These are phyloP conservation scores for Leccinellum rugosiceps DNA, from an alignment of 768 basidiomycete genomes.

Conservation along the genomic window DNA sequence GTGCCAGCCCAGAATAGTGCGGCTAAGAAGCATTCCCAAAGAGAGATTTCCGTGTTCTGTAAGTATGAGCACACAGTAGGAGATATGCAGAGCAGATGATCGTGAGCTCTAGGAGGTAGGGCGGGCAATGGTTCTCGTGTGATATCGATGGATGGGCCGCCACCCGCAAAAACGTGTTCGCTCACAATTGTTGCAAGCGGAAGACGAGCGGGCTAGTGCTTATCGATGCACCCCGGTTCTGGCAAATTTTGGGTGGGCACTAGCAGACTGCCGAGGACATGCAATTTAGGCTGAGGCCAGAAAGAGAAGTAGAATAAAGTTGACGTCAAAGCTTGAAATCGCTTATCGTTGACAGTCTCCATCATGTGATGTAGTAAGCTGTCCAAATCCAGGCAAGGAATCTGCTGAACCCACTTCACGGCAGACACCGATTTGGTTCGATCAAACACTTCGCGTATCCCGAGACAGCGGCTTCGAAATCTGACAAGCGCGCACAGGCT, in stretches of 20 bases:
- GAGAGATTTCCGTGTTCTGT: background rate
- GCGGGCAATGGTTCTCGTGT: conserved; percentile 11
- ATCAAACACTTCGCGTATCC: conserved; percentile 21
- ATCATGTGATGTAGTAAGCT: conserved; percentile 12
- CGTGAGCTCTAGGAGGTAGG: conserved; percentile 13
- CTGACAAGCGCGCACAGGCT: background rate
- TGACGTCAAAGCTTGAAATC: conserved; percentile 12
- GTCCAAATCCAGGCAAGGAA: background rate
- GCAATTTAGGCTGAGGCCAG: background rate
- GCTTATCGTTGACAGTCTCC: conserved; percentile 12
- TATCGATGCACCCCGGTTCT: conserved; percentile 33
- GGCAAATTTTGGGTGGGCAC: background rate
- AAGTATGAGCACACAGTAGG: conserved; percentile 2
- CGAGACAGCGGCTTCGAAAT: background rate
- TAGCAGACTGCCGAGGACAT: conserved; percentile 24
- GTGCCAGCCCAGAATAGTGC: conserved; percentile 26
- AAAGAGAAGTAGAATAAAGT: conserved; percentile 16
- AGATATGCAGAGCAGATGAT: conserved; percentile 19
- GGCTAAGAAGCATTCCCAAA: conserved; percentile 22
- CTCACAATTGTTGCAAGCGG: conserved; percentile 8
- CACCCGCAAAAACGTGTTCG: conserved; percentile 10
- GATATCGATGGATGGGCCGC: conserved; percentile 17
- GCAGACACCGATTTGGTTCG: conserved; percentile 9
- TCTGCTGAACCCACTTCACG: background rate
- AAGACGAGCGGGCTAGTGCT: conserved; percentile 15